Conservation (phyloP, 768 basidiomycete species). For the Suillus sp. region DNA sequence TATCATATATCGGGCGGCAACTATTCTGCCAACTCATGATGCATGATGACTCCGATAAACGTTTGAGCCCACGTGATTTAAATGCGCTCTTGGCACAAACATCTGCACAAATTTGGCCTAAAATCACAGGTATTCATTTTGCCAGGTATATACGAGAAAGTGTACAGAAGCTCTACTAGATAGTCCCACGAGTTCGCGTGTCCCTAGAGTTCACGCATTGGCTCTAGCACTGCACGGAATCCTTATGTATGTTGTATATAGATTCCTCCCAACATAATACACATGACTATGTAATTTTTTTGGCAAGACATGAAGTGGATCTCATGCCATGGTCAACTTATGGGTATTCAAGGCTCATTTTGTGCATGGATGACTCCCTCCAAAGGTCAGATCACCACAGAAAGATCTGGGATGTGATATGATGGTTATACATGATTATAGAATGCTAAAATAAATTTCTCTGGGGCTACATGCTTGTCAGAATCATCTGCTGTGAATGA, state of each 20-base stretch:
- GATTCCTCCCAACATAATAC: not conserved
- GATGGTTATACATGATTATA: not conserved
- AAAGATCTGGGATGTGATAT: not conserved
- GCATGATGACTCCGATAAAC: not conserved
- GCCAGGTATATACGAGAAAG: not conserved
- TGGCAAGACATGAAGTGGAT: not conserved
- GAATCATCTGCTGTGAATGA: slow-evolving; percentile 13
- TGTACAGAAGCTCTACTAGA: not conserved
- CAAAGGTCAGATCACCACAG: not conserved
- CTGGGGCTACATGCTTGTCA: not conserved
- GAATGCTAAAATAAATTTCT: not conserved
- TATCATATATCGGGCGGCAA: not conserved
- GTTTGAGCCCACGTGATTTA: not conserved
- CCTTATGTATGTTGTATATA: not conserved
- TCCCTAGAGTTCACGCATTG: not conserved
- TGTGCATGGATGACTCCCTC: not conserved
- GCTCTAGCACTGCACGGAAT: not conserved
- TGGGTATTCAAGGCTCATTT: not conserved
- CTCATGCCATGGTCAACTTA: not conserved
- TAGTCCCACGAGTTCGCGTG: not conserved
- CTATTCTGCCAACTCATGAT: not conserved
- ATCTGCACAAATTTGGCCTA: no score
- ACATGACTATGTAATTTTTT: not conserved
- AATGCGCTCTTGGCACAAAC: not conserved
- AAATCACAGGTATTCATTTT: not conserved